Base-by-base conservation (phyloP, 1,284 basidiomycete genomes). In the Paramarasmius palmivorus region DNA sequence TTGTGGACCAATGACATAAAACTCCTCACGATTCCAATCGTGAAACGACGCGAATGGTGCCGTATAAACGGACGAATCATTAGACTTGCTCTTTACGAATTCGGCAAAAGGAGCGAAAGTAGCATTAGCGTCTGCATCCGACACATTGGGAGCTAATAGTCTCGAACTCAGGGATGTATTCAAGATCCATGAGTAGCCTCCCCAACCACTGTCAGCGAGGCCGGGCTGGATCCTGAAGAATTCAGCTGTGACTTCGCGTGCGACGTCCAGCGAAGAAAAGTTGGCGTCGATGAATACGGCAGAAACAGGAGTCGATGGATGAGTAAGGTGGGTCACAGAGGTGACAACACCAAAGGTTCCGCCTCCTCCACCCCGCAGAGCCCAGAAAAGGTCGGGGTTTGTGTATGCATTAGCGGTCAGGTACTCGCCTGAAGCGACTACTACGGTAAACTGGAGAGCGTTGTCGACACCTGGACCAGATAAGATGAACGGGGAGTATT, bases 331-430 rank as follows among this genome's bases (percentile, higher is more conserved):
- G 1, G 73, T 75, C 20, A 71, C 71, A 6, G 68, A 69, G 23
- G 67, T 68, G 15, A 77, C 67, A 49, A 78, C 65, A 32, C 73
- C 76, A 52, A 65, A 78, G 12, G 72, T 76, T 2, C 73, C 66
- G 4, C 75, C 76, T 1, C 79, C 78, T 1, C 79, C 78, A 1
- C 79, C 79, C 20, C 76, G 71, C 49, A 82, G 60, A 0, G 78
- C 77, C 73, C 76, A 81, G 64, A 79, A 82, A 3, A 81, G 63
- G 54, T 76, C 71, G 0, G 64, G 4, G 58, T 77, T 65, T 20
- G 63, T 57, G 54, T 67, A 60, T 5, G 63, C 54, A 54, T 76
- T 77, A 14, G 65, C 73, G 12, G 61, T 66, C 37, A 72, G 57
- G 38, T 65, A 60, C 2, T 63, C 53, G 8, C 76, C 76, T 34